A percentile compares a stretch with the other conserved stretches of the same genome.
Conservation (phyloP, 2,329 filamentous ascomycete genomes). For the Amphichorda felina region DNA sequence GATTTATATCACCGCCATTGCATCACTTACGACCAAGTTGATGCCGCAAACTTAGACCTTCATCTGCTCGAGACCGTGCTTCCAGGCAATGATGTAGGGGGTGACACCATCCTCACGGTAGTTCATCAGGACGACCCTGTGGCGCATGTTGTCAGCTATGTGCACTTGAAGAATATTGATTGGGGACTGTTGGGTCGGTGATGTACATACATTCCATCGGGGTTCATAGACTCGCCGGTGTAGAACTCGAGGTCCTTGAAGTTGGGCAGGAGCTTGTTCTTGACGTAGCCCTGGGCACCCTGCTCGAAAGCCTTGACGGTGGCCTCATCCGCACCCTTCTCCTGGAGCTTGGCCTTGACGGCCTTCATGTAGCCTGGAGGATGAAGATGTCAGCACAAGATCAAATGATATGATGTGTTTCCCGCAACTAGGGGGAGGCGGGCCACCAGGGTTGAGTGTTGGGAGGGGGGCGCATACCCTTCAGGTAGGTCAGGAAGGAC, state of each 20-base stretch:
- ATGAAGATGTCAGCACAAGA: too few species aligned
- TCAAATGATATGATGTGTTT: too few species aligned
- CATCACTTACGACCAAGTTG: too few species aligned
- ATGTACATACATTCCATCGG: constrained; percentile 74
- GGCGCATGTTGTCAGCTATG: constrained; percentile 5
- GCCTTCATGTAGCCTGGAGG: constrained; percentile 76
- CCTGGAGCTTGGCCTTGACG: constrained; percentile 60
- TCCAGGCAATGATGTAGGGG: constrained; percentile 85
- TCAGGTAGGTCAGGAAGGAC: constrained; percentile 69
- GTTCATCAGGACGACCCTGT: constrained; percentile 81
- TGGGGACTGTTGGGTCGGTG: background rate
- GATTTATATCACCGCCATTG: background rate
- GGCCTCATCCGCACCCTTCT: constrained; percentile 47
- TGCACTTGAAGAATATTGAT: background rate
- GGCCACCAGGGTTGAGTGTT: too few species aligned
- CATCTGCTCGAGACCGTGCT: constrained; percentile 78
- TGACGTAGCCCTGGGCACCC: constrained; percentile 61
- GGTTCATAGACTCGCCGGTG: constrained; percentile 84
- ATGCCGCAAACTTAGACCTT: constrained; percentile 64
- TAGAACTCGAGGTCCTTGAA: constrained; percentile 97
- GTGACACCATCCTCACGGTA: constrained; percentile 95
- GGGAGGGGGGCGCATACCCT: constrained; percentile 44
- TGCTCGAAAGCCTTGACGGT: constrained; percentile 70
- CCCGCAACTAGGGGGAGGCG: too few species aligned
- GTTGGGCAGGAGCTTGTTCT: constrained; percentile 68